Conservation (phyloP, 2,329 filamentous ascomycete species). For the Aureobasidium sp. region DNA sequence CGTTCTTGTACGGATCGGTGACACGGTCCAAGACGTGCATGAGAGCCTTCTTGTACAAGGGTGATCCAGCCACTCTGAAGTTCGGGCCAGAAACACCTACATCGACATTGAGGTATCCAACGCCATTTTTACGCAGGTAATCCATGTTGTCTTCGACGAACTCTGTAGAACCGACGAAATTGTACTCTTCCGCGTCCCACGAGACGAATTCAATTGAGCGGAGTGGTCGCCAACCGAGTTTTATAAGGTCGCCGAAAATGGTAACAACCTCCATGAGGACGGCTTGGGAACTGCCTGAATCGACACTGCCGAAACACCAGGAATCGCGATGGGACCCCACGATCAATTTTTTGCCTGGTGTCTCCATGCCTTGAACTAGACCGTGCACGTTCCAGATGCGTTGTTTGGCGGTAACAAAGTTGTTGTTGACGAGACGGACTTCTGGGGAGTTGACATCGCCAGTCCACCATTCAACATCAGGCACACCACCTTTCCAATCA, state of each 20-base stretch:
- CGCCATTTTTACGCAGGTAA: conserved; percentile 59
- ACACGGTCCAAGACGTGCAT: conserved; percentile 66
- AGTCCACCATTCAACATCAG: conserved; percentile 77
- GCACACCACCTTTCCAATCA: conserved; percentile 69
- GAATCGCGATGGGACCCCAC: conserved; percentile 90
- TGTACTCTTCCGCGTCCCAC: conserved; percentile 93
- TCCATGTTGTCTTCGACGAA: conserved; percentile 82
- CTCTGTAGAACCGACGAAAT: conserved; percentile 87
- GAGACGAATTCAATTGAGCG: conserved; percentile 96
- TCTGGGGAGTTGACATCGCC: conserved; percentile 65
- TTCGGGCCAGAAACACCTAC: conserved; percentile 65
- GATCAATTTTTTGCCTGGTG: conserved; percentile 72
- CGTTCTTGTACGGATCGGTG: conserved; percentile 60
- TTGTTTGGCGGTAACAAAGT: conserved; percentile 74
- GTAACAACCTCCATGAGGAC: conserved; percentile 82
- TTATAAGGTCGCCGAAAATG: conserved; percentile 69
- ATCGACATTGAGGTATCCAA: conserved; percentile 89
- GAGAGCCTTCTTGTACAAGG: conserved; percentile 65
- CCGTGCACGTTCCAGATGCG: conserved; percentile 90
- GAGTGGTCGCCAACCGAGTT: conserved; percentile 76
- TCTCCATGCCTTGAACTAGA: conserved; percentile 73
- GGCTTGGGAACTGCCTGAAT: conserved; percentile 81
- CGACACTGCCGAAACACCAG: conserved; percentile 80
- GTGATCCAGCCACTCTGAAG: conserved; percentile 72
- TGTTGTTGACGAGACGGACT: conserved; percentile 75